Evolutionary conservation across 495 filamentous ascomycete genomes (phyloP), one percentile per base, ranked within the genome.

Genomic region (Hypoxylon fuscum): DNA sequence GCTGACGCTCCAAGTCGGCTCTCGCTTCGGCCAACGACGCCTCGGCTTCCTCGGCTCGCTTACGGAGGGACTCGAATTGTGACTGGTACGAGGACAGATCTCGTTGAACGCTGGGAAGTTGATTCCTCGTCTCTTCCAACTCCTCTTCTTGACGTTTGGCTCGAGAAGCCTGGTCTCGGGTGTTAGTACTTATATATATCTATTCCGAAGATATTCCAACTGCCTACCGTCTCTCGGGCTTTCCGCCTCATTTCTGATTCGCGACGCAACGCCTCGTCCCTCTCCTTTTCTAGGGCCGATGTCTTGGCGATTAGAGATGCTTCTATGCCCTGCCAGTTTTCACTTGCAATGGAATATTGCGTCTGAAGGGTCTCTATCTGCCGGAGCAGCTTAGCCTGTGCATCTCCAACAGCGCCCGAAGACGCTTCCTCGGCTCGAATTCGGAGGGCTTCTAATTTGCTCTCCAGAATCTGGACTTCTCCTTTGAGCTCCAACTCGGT

Each of bases 321-420:
- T 64, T 99, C 94, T 42, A 98, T 90, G 0, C 92, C 90, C 58
- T 97, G 93, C 96, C 96, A 99, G 71, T 98, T 99, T 66, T 96
- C 93, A 59, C 90, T 94, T 2, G 96, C 95, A 46, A 92, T 86
- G 0, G 92, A 88, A 73, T 99, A 96, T 74, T 99, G 96, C 3
- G 90, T 94, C 75, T 98, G 96, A 45, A 99, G 76, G 2, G 91
- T 97, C 79, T 99, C 96, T 23, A 98, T 87, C 74, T 98, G 96
- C 40, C 96, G 86, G 17, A 97, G 79, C 18, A 99, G 80, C 71
- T 97, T 97, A 18, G 89, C 91, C 64, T 96, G 92, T 0, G 90
- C 87, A 70, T 98, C 93, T 5, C 92, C 89, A 5, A 83, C 83
- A 35, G 85, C 83, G 15, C 92, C 90, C 4, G 92, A 92, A 0